Evolutionary conservation across 2,329 filamentous ascomycete genomes (phyloP).

Genomic region (Metarhizium brunneum): DNA sequence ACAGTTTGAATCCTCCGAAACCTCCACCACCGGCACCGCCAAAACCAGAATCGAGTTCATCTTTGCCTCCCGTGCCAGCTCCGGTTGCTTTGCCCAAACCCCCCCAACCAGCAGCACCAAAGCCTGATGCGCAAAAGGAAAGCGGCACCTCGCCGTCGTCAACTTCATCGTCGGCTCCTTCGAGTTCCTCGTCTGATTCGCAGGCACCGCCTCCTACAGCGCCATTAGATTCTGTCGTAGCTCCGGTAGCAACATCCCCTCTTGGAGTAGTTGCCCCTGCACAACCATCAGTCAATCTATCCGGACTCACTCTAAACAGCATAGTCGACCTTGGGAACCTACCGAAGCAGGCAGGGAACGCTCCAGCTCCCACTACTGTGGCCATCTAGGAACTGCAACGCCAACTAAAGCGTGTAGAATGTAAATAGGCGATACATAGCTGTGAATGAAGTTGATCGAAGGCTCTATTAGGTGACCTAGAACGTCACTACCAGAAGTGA

Average conservation of each 20-base stretch:
- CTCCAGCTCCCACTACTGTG: neutral
- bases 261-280: slow-evolving; percentile 11
- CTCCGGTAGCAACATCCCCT: slow-evolving; percentile 4
- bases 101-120: neutral
- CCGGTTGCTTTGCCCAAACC: neutral
- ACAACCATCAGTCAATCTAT: slow-evolving; percentile 25
- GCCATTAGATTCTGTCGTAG: slow-evolving; percentile 5
- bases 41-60: slow-evolving; percentile 4
- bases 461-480: neutral
- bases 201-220: neutral
- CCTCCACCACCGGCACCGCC: no score
- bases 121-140: neutral
- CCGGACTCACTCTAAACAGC: slow-evolving; percentile 31
- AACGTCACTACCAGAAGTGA: neutral
- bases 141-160: neutral
- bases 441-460: neutral
- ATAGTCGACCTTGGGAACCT: slow-evolving; percentile 35
- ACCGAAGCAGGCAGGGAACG: slow-evolving; percentile 1
- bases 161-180: neutral
- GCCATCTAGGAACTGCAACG: neutral
- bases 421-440: neutral
- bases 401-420: neutral
- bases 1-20: no score
- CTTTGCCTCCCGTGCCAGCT: neutral
- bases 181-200: neutral